Percentiles rank a stretch among this genome's conserved stretches.
Evolutionary conservation across 129 eudicot species (phyloP).

Genomic region (Apium graveolens): DNA sequence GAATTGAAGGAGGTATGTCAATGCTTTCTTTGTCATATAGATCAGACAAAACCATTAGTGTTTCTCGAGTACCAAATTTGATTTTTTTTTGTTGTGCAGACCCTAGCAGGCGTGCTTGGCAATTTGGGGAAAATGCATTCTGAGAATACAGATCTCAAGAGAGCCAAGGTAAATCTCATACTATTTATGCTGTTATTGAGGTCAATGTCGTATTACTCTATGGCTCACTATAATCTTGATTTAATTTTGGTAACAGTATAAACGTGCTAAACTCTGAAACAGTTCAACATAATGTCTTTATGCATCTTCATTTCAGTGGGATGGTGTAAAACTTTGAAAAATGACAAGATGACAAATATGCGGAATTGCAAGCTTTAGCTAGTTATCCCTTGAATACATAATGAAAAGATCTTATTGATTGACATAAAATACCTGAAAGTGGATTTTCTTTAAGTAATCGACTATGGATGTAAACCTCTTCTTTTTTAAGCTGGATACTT

Average conservation of each 20-base stretch:
- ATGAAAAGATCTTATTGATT: no score
- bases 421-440: no score
- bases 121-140: neutral
- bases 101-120: neutral
- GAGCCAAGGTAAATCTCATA: neutral
- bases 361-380: neutral
- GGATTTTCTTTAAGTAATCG: no score
- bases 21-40: neutral
- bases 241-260: no score
- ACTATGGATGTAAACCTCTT: neutral
- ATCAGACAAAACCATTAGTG: neutral
- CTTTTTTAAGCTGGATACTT: no score
- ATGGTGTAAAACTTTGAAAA: neutral
- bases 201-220: no score
- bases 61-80: neutral
- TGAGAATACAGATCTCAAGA: neutral
- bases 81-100: conserved; percentile 3
- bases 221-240: neutral
- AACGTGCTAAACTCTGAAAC: neutral
- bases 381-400: neutral
- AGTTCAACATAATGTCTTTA: neutral
- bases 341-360: neutral
- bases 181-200: neutral
- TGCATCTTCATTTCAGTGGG: neutral
- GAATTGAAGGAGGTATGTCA: neutral